Conservation (phyloP, 805 yeast species). For the Barnettozyma californica region DNA sequence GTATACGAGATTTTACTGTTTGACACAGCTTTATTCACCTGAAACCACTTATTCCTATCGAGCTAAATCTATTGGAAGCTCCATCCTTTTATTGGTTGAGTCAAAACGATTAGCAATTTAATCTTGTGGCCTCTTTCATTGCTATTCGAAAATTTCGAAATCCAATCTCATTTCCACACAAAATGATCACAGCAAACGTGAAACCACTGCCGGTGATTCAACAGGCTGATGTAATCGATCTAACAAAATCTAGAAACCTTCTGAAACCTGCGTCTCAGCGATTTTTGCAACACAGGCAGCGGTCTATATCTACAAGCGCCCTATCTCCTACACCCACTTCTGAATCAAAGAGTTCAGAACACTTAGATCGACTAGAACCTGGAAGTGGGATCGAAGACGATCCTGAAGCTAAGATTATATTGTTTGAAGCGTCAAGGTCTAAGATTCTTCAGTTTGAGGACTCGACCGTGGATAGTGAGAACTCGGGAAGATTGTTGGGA, state of each 20-base stretch:
- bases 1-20: not conserved
- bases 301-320: slow-evolving; percentile 17
- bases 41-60: not conserved
- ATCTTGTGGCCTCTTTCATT: not conserved
- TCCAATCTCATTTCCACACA: not conserved
- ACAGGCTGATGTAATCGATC: slow-evolving; percentile 17
- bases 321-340: slow-evolving; percentile 5
- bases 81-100: not conserved
- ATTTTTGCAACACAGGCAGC: slow-evolving; percentile 18
- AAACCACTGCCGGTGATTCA: slow-evolving; percentile 3
- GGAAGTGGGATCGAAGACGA: not conserved
- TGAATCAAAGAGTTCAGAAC: not conserved
- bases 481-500: slow-evolving; percentile 46
- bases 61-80: not conserved
- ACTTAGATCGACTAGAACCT: not conserved
- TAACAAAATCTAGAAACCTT: slow-evolving; percentile 19
- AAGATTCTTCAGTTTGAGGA: slow-evolving; percentile 24
- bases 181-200: slow-evolving; percentile 8
- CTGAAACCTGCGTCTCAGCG: slow-evolving; percentile 18
- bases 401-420: slow-evolving; percentile 14
- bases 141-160: not conserved
- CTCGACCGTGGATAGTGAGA: slow-evolving; percentile 8
- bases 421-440: slow-evolving; percentile 19
- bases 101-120: not conserved
- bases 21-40: not conserved